phyloP scores from a whole-genome alignment of 2,329 filamentous ascomycete species.

The Salinomyces thailandicus region DNA sequence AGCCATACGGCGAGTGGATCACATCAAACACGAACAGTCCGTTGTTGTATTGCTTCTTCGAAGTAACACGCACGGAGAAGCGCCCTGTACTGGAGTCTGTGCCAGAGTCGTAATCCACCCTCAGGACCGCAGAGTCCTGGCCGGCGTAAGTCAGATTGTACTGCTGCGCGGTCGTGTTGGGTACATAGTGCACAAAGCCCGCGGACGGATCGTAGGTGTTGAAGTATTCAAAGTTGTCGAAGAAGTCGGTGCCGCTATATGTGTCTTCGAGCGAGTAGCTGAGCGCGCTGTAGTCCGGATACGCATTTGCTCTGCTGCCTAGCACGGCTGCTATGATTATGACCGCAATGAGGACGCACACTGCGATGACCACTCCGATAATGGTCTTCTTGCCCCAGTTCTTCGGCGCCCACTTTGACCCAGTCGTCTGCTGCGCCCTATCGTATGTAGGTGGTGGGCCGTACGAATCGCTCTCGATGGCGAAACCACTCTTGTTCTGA shows the following conservation, averaged over 20 bases:
- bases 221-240: constrained; percentile 41
- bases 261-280: constrained; percentile 19
- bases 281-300: constrained; percentile 21
- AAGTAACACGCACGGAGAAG: constrained; percentile 26
- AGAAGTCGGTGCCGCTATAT: constrained; percentile 37
- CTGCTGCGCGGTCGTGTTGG: constrained; percentile 13
- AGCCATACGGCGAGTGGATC: constrained; percentile 25
- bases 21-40: constrained; percentile 30
- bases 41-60: constrained; percentile 26
- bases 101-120: constrained; percentile 18
- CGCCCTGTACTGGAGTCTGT: constrained; percentile 21
- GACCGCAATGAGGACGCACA: constrained; percentile 13
- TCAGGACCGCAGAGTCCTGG: constrained; percentile 16
- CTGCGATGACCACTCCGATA: constrained; percentile 9
- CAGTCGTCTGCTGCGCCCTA: constrained; percentile 1
- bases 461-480: constrained; percentile 1
- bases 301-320: constrained; percentile 13
- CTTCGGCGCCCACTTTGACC: constrained; percentile 18
- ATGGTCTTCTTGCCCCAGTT: constrained; percentile 16
- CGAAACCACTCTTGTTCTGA: constrained; percentile 5
- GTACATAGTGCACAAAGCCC: constrained; percentile 41
- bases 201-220: constrained; percentile 38
- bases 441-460: constrained; percentile 4
- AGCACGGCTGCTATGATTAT: constrained; percentile 21
- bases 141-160: constrained; percentile 24